phyloP scores from a whole-genome alignment of 2,329 filamentous ascomycete species.

The Diplodia seriata region DNA sequence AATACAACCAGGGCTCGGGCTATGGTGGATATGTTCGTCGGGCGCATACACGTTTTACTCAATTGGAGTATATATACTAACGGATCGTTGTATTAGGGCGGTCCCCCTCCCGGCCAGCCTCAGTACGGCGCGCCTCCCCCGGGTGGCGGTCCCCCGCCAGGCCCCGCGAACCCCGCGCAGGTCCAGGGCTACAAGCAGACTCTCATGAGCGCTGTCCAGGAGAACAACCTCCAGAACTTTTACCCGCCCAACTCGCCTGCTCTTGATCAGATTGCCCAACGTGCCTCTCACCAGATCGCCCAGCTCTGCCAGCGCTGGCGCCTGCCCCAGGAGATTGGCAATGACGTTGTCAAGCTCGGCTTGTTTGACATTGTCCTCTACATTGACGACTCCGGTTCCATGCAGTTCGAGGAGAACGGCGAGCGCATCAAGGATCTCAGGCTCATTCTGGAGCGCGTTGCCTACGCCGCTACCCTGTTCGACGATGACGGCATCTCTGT shows the following conservation, averaged over 20 bases:
- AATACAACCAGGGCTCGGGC: conserved; percentile 36
- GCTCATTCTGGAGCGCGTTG: conserved; percentile 68
- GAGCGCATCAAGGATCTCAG: conserved; percentile 71
- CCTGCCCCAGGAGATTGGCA: conserved; percentile 65
- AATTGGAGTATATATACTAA: conserved; percentile 23
- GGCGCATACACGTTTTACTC: background rate
- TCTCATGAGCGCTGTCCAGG: conserved; percentile 63
- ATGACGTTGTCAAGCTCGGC: conserved; percentile 67
- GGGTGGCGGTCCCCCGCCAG: conserved; percentile 43
- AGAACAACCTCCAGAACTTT: conserved; percentile 65
- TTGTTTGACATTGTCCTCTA: conserved; percentile 69
- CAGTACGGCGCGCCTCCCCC: conserved; percentile 43
- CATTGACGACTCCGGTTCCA: conserved; percentile 72
- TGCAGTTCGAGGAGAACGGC: conserved; percentile 71
- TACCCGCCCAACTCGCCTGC: conserved; percentile 62
- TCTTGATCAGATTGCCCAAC: conserved; percentile 59
- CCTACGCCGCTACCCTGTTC: conserved; percentile 71
- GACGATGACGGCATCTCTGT: conserved; percentile 72
- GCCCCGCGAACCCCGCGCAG: conserved; percentile 57
- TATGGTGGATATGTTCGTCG: conserved; percentile 39
- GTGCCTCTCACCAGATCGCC: conserved; percentile 59
- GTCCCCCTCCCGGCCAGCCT: conserved; percentile 40
- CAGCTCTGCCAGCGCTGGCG: conserved; percentile 64
- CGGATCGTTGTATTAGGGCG: conserved; percentile 36
- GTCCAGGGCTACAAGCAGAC: conserved; percentile 63